Evolutionary conservation across 768 basidiomycete genomes (phyloP).

Genomic region (Dictyophora rubrovolvata): DNA sequence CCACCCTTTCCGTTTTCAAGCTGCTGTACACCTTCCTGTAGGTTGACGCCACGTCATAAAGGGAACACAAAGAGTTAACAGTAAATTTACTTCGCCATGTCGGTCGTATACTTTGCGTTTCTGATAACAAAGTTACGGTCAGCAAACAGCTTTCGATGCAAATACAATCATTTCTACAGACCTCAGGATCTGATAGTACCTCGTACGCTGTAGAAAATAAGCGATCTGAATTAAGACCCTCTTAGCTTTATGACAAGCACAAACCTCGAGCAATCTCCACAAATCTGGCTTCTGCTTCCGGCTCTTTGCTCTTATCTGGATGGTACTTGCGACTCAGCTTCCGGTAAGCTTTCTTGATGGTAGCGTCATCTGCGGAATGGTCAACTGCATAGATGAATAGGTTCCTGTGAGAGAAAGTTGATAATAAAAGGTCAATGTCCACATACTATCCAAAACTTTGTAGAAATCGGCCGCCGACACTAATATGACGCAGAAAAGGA

Average conservation of each 20-base stretch:
- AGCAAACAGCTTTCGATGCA: background rate
- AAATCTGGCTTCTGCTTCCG: conserved; percentile 74
- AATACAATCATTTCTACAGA: conserved; percentile 25
- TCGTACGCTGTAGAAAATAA: conserved; percentile 59
- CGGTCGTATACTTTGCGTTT: conserved; percentile 92
- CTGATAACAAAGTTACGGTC: conserved; percentile 28
- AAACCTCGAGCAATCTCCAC: conserved; percentile 85
- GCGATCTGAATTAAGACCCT: background rate
- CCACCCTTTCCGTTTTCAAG: conserved; percentile 61
- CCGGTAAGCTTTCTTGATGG: conserved; percentile 89
- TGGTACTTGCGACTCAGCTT: conserved; percentile 81
- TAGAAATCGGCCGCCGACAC: conserved; percentile 64
- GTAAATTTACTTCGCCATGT: conserved; percentile 63
- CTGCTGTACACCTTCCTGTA: conserved; percentile 80
- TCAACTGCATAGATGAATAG: conserved; percentile 33
- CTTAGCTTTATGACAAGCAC: conserved; percentile 14
- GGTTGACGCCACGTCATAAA: background rate
- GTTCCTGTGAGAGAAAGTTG: conserved; percentile 14
- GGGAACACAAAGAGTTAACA: background rate
- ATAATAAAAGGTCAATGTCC: background rate
- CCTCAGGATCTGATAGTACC: conserved; percentile 78
- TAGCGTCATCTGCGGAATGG: conserved; percentile 73
- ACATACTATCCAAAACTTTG: conserved; percentile 72
- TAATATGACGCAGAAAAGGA: conserved; percentile 25
- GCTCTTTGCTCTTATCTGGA: conserved; percentile 91